Base-by-base conservation (phyloP, 1,139 yeast species). In the Geotrichum carabidarum region DNA sequence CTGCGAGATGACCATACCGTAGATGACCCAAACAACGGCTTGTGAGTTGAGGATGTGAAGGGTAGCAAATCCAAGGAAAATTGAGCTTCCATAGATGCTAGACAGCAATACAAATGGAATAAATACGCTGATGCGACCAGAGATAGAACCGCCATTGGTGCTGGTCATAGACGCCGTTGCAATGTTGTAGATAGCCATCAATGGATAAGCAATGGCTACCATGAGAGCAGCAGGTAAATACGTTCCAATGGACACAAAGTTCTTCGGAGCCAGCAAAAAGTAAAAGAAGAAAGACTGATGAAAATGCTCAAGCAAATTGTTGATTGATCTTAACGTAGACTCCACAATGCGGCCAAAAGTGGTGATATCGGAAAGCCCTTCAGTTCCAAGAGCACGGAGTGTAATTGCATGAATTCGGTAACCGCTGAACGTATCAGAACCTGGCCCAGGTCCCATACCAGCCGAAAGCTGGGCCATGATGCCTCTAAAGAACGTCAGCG, bases 201-300 rank as follows among this genome's bases (percentile, higher is more conserved):
- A 62, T 0, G 90, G 83, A 74, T 80, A 91, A 4, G 90, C 73
- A 8, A 80, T 78, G 0, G 95, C 86, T 8, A 86, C 71, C 30
- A 87, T 72, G 50, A 86, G 83, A 0, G 95, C 96, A 1, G 94
- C 77, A 1, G 98, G 99, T 52, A 94, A 74, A 66, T 91, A 94
- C 17, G 95, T 89, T 1, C 96, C 98, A 62, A 94, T 91, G 3
- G 96, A 88, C 14, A 93, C 95, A 72, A 94, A 94, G 58, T 79
- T 72, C 57, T 78, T 74, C 11, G 98, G 94, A 0, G 91, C 80
- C 56, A 94, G 71, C 72, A 94, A 71, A 63, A 93, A 77, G 72
- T 91, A 94, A 67, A 91, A 94, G 75, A 94, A 94, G 68, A 90
- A 94, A 1, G 97, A 89, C 69, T 94, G 99, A 69, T 94, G 99